Conservation (phyloP, 129 eudicot species). For the Scalesia atractyloides region DNA sequence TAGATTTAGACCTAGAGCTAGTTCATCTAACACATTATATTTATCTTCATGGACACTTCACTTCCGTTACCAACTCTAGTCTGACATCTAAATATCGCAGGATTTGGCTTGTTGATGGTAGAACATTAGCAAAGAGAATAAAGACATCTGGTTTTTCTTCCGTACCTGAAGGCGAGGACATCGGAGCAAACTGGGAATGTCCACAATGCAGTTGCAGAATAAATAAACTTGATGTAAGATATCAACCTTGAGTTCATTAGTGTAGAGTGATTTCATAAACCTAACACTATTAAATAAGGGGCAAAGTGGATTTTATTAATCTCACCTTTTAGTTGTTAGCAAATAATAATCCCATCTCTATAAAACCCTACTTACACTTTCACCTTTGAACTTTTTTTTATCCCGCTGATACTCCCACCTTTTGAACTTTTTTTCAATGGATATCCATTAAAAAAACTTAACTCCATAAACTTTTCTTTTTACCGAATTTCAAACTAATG, state of each 20-base stretch:
- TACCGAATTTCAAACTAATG: too few species aligned
- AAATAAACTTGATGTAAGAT: conserved; percentile 69
- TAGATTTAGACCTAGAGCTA: neutral
- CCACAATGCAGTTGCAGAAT: conserved; percentile 62
- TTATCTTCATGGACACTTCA: conserved; percentile 1
- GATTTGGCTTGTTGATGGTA: conserved; percentile 64
- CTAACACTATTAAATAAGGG: too few species aligned
- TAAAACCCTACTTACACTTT: too few species aligned
- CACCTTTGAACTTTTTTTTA: too few species aligned
- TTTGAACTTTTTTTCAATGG: too few species aligned
- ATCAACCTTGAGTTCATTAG: neutral
- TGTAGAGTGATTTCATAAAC: too few species aligned
- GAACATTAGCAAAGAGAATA: conserved; percentile 59
- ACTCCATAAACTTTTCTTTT: too few species aligned
- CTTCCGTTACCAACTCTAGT: conserved; percentile 9
- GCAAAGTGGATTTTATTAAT: too few species aligned
- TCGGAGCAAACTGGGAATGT: conserved; percentile 62
- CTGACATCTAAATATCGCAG: conserved; percentile 42
- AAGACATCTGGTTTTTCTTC: conserved; percentile 43
- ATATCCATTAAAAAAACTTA: too few species aligned
- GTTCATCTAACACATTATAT: neutral
- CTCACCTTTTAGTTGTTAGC: too few species aligned
- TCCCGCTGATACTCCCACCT: too few species aligned
- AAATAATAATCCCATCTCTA: too few species aligned
- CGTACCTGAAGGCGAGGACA: conserved; percentile 50